phyloP scores from a whole-genome alignment of 495 filamentous ascomycete genomes.

The Penicillium tannophilum region DNA sequence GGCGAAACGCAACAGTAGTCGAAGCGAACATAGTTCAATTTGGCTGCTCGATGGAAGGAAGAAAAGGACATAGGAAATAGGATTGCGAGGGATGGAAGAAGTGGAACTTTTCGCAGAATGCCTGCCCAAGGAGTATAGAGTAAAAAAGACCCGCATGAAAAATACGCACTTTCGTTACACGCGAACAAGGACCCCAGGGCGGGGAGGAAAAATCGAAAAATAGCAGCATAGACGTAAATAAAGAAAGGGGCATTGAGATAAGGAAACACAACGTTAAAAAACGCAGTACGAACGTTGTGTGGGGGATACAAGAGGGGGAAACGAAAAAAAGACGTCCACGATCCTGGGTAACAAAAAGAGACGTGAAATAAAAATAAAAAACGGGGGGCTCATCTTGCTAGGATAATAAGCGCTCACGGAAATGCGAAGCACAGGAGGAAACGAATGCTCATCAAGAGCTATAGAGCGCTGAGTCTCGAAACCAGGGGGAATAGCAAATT shows the following conservation, averaged over 20 bases:
- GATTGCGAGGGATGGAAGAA: conserved; percentile 37
- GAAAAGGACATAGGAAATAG: conserved; percentile 38
- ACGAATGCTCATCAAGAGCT: conserved; percentile 51
- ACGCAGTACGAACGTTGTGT: conserved; percentile 10
- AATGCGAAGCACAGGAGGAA: conserved; percentile 47
- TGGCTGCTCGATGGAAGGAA: conserved; percentile 42
- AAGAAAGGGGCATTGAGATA: conserved; percentile 14
- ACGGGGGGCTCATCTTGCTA: conserved; percentile 44
- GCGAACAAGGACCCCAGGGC: conserved; percentile 37
- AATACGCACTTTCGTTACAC: conserved; percentile 44
- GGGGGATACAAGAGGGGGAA: conserved; percentile 7
- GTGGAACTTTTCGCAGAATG: conserved; percentile 53
- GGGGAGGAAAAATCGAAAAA: conserved; percentile 23
- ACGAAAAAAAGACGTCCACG: conserved; percentile 4
- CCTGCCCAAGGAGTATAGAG: conserved; percentile 50
- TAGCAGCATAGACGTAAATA: conserved; percentile 18
- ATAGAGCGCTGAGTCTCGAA: conserved; percentile 39
- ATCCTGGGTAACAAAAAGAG: conserved; percentile 5
- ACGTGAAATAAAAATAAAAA: conserved; percentile 17
- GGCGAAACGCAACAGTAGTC: conserved; percentile 38
- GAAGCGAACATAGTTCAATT: conserved; percentile 48
- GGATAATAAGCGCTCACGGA: conserved; percentile 51
- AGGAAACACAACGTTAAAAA: conserved; percentile 10
- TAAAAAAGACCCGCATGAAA: conserved; percentile 40
- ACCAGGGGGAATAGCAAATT: conserved; percentile 39